These are phyloP conservation scores for Sphaerosporella brunnea DNA, from an alignment of 495 filamentous ascomycete species.

Conservation along the genomic window DNA sequence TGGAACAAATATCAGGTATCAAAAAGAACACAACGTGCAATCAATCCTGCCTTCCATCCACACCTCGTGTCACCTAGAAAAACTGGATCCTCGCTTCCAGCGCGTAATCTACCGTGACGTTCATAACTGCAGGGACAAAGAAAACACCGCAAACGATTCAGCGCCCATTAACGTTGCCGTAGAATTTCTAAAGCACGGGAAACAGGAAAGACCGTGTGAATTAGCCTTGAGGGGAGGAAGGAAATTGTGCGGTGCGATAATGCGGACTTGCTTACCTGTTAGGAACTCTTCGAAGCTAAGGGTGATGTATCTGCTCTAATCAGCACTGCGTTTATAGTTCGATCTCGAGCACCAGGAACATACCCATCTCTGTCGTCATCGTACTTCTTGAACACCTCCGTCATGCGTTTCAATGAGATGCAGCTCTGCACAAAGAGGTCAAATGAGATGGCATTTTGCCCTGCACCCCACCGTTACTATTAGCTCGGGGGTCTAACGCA, in stretches of 20 bases:
- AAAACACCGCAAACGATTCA: neutral
- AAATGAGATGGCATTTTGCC: slow-evolving; percentile 57
- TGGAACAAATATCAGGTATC: too few relatives aligned
- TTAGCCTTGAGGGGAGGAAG: neutral
- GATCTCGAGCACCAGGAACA: too few relatives aligned
- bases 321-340: too few relatives aligned
- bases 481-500: too few relatives aligned
- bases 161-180: slow-evolving; percentile 18
- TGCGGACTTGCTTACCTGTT: slow-evolving; percentile 11
- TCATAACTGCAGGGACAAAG: neutral
- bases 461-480: slow-evolving; percentile 6
- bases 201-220: neutral
- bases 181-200: slow-evolving; percentile 21
- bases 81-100: neutral
- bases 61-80: too few relatives aligned
- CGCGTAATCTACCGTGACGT: neutral
- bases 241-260: neutral
- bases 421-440: slow-evolving; percentile 97
- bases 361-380: slow-evolving; percentile 89
- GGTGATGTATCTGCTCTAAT: too few relatives aligned
- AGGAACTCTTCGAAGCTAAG: slow-evolving; percentile 17
- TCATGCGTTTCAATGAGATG: slow-evolving; percentile 93
- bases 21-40: too few relatives aligned
- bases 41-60: too few relatives aligned
- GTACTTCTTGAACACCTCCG: slow-evolving; percentile 97